Evolutionary conservation across 2,329 filamentous ascomycete species (phyloP).

Genomic region (Ophiocordyceps polyrhachis-furcata): DNA sequence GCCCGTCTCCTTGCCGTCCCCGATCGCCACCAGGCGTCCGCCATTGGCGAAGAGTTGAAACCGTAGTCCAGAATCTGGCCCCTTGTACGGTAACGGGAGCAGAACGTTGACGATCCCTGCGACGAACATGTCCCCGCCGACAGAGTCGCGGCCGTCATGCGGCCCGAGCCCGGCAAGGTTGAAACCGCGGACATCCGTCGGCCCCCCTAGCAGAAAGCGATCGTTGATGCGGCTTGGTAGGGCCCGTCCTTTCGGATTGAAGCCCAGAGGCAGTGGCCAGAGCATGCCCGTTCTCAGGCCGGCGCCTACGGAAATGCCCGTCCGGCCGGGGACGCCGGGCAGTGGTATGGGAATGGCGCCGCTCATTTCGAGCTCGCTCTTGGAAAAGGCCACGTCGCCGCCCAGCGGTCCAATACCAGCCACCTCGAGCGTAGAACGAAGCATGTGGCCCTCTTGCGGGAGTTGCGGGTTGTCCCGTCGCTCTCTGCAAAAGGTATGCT

Average conservation of each 20-base stretch:
- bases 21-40: constrained; percentile 64
- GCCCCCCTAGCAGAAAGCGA: constrained; percentile 85
- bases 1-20: constrained; percentile 27
- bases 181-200: constrained; percentile 89
- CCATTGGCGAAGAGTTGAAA: constrained; percentile 85
- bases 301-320: constrained; percentile 65
- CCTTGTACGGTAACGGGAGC: constrained; percentile 64
- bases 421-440: constrained; percentile 64
- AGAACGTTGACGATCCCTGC: constrained; percentile 77
- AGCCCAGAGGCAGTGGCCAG: constrained; percentile 57
- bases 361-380: constrained; percentile 71
- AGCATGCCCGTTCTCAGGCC: constrained; percentile 68
- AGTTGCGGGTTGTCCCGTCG: constrained; percentile 70
- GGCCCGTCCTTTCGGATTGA: constrained; percentile 28
- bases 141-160: constrained; percentile 65
- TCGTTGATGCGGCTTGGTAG: constrained; percentile 72
- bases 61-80: constrained; percentile 66
- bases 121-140: constrained; percentile 83
- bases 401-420: constrained; percentile 68
- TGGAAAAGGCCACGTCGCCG: constrained; percentile 88
- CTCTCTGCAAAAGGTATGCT: constrained; percentile 66
- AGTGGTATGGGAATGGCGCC: constrained; percentile 56
- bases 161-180: constrained; percentile 76
- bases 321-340: constrained; percentile 47
- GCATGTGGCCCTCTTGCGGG: constrained; percentile 62